phyloP scores from a whole-genome alignment of 257 asterid genomes.

The Jaltomata sinuosa region DNA sequence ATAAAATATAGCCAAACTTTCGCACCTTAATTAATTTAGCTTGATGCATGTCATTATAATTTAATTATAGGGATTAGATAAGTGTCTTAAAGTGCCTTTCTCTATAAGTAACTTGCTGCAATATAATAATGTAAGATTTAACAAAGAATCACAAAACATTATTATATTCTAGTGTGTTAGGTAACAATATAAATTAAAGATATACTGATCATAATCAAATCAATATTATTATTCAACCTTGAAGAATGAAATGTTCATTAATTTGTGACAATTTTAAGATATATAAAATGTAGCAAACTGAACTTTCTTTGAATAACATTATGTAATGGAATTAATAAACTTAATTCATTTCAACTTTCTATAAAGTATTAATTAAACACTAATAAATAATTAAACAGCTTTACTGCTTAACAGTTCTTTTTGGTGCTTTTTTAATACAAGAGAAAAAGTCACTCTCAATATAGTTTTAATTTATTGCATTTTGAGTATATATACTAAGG shows the following conservation, averaged over 20 bases:
- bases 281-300: neutral
- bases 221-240: neutral
- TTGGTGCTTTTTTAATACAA: too few species aligned
- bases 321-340: neutral
- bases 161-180: neutral
- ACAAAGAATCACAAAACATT: neutral
- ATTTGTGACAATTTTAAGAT: neutral
- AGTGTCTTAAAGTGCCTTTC: neutral
- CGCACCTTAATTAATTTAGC: neutral
- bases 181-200: neutral
- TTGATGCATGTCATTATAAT: neutral
- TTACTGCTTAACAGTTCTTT: conserved; percentile 19
- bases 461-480: too few species aligned
- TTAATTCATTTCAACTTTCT: neutral
- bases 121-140: neutral
- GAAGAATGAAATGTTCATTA: neutral
- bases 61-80: neutral
- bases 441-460: too few species aligned
- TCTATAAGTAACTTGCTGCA: neutral
- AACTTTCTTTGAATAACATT: neutral
- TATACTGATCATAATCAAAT: neutral
- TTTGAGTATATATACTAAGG: too few species aligned
- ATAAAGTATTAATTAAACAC: neutral
- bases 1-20: too few species aligned
- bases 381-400: neutral